These are phyloP conservation scores for Ophiostoma quercus DNA, from an alignment of 2,329 filamentous ascomycete genomes.

Conservation along the genomic window DNA sequence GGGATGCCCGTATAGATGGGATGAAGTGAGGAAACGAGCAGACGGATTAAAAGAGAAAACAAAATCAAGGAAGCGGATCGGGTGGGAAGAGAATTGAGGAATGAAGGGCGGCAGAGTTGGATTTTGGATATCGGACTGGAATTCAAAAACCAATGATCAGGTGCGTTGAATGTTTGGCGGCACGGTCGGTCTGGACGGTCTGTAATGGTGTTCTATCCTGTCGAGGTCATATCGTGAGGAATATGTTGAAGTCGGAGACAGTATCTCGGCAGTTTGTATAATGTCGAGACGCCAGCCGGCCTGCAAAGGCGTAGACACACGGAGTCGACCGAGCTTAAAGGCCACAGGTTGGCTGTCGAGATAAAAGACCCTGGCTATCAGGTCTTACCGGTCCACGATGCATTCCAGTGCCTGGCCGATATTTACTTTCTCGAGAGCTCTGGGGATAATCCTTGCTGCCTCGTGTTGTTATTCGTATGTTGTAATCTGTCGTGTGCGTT, in stretches of 20 bases:
- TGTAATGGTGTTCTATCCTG: no score
- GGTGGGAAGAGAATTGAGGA: not conserved
- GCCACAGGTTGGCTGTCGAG: not conserved
- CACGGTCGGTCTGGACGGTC: not conserved
- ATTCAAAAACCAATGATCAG: not conserved
- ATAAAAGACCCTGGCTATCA: conserved; percentile 1
- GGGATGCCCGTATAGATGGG: not conserved
- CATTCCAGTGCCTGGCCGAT: not conserved
- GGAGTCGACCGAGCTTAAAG: not conserved
- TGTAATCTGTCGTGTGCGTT: not conserved
- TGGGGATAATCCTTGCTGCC: not conserved
- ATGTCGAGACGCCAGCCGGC: not conserved
- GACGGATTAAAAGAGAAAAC: not conserved
- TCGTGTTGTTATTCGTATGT: not conserved
- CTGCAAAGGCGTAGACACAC: not conserved
- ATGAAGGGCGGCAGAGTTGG: not conserved
- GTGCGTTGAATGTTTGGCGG: not conserved
- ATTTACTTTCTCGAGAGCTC: not conserved
- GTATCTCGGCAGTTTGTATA: no score
- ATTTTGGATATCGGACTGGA: not conserved
- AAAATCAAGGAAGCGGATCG: not conserved
- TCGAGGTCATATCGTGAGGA: no score
- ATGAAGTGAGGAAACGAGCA: not conserved
- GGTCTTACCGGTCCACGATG: not conserved
- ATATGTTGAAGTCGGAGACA: no score